Base-by-base conservation (phyloP, 352 stramenopile species). In the Globisporangium canariense region DNA sequence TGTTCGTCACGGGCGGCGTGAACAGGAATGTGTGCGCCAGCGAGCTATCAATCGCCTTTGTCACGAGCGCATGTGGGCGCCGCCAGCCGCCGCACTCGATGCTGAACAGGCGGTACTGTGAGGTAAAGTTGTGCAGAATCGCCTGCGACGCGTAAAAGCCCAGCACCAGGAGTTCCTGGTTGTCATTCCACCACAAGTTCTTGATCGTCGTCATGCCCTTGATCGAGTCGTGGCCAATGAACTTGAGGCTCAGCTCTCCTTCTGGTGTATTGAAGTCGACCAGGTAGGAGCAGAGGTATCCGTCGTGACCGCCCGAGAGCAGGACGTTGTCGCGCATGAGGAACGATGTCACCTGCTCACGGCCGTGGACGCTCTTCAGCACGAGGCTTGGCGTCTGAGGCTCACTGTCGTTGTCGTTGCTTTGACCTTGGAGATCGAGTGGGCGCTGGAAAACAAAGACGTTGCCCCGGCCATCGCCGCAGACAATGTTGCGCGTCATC, bases 41-140 rank as follows among this genome's bases (percentile, higher is more conserved):
- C 20, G 60, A 52, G 3, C 6, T n/a, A 7, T 25, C 25, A 16
- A 60, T 18, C 13, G 30, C 10, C 3, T 49, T 43, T 20, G 65
- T 70, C 14, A 74, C 45, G 25, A 96, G 74, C 2, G 79, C 80
- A 52, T 96, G 84, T 0, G 88, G 88, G 13, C 88, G 83, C 1
- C 86, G 83, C 86, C 86, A 96, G n/a, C 86, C 86, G 30, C 88
- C 88, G 40, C 84, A 93, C 41, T 89, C 79, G 18, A 95, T 63
- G 50, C 75, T 81, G 62, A 96, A 89, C 10, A 94, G 30, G 16
- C 86, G 86, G 65, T 91, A 89, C 58, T 90, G 80, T 0, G 84
- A 68, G 7, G 81, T 78, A 18, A 88, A 73, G 63, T 95, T 95
- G 69, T 91, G 72, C 7, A 96, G 54, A 61, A 93, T 73, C 10